Conservation (phyloP, 2,329 filamentous ascomycete species). For the Phialemoniopsis sp. region DNA sequence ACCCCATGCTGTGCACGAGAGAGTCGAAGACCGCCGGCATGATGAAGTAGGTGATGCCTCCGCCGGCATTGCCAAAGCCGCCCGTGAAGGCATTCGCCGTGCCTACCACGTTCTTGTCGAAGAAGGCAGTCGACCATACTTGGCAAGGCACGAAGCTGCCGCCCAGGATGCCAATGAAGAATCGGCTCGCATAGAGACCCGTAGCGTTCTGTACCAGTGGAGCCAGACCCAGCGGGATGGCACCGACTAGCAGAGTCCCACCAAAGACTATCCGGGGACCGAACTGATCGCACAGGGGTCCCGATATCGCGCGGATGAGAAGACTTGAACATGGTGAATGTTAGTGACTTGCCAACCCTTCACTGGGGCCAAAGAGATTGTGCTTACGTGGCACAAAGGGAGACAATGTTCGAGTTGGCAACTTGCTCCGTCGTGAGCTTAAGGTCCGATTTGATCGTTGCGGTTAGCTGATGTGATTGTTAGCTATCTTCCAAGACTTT, state of each 20-base stretch:
- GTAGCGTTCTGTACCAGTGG: conserved; percentile 66
- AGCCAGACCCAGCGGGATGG: conserved; percentile 77
- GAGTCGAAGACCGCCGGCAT: conserved; percentile 90
- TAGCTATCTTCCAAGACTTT: no score
- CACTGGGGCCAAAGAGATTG: not conserved
- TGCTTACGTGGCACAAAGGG: conserved; percentile 63
- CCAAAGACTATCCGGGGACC: conserved; percentile 80
- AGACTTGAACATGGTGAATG: conserved; percentile 38
- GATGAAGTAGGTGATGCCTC: conserved; percentile 88
- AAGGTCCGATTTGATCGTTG: conserved; percentile 78
- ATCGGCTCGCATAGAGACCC: conserved; percentile 69
- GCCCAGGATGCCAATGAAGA: conserved; percentile 78
- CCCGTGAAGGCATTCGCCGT: conserved; percentile 83
- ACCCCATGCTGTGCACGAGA: conserved; percentile 53
- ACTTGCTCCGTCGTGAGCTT: conserved; percentile 66
- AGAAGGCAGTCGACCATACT: conserved; percentile 91
- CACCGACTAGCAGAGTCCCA: conserved; percentile 69
- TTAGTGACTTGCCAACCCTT: not conserved
- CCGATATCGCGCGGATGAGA: conserved; percentile 71
- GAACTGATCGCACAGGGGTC: conserved; percentile 80
- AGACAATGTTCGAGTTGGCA: conserved; percentile 87
- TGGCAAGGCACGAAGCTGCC: conserved; percentile 81
- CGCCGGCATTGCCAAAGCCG: conserved; percentile 83
- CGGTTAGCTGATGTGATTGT: conserved; percentile 45
- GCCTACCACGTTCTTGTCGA: conserved; percentile 87